phyloP scores from a whole-genome alignment of 2,329 filamentous ascomycete species.

The Fonsecaea pedrosoi region DNA sequence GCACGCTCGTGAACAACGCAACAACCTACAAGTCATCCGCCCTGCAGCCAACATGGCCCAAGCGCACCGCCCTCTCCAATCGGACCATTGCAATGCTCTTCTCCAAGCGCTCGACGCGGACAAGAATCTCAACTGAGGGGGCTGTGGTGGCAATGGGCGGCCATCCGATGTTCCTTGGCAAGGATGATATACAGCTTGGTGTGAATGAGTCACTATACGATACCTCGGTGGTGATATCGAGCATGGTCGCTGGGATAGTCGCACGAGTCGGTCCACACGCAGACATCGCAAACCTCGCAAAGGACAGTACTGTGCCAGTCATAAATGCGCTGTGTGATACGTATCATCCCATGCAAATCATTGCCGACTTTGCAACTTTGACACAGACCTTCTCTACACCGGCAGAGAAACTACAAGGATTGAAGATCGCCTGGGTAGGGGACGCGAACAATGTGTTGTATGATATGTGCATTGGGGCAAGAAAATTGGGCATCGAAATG shows the following conservation, averaged over 20 bases:
- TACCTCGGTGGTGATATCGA: constrained; percentile 90
- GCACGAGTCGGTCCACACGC: constrained; percentile 78
- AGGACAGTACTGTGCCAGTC: constrained; percentile 77
- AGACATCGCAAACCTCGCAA: constrained; percentile 74
- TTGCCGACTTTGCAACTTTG: constrained; percentile 93
- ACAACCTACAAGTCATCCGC: constrained; percentile 75
- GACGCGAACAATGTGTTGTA: constrained; percentile 98
- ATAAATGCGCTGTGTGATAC: constrained; percentile 89
- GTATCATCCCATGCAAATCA: constrained; percentile 91
- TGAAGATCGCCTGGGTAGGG: constrained; percentile 95
- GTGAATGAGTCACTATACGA: constrained; percentile 95
- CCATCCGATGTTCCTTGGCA: constrained; percentile 94
- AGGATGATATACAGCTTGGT: constrained; percentile 94
- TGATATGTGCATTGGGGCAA: constrained; percentile 84
- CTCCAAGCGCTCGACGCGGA: constrained; percentile 92
- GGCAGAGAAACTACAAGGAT: constrained; percentile 69
- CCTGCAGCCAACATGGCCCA: constrained; percentile 67
- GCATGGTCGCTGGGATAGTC: constrained; percentile 84
- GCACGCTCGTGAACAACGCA: constrained; percentile 82
- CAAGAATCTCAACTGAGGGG: constrained; percentile 89
- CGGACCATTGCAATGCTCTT: constrained; percentile 95
- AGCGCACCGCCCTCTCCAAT: constrained; percentile 69
- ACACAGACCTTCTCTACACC: constrained; percentile 72
- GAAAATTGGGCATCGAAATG: constrained; percentile 86
- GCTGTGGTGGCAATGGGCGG: constrained; percentile 88